A percentile compares a stretch with the other conserved stretches of the same genome.
These are phyloP conservation scores for Pezicula radicicola DNA, from an alignment of 2,329 filamentous ascomycete species.

Conservation along the genomic window DNA sequence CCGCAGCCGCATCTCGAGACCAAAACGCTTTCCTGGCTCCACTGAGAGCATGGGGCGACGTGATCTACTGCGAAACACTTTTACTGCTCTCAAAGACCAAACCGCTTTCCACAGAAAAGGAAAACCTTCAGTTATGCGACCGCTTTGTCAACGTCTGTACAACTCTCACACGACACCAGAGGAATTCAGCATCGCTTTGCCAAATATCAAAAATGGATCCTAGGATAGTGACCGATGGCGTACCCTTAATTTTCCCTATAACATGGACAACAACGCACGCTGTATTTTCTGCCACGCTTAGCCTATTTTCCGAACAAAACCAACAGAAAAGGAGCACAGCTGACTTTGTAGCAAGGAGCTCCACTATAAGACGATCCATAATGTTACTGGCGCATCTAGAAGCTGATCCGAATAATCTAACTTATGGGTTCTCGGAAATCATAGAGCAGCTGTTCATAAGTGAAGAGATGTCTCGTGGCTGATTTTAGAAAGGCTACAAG, in stretches of 20 bases:
- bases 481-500: too few relatives aligned
- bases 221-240: too few relatives aligned
- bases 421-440: neutral
- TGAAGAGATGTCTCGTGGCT: too few relatives aligned
- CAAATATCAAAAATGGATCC: neutral
- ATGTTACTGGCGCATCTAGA: neutral
- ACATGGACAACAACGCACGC: neutral
- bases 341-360: too few relatives aligned
- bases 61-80: neutral
- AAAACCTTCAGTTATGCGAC: neutral
- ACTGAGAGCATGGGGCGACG: neutral
- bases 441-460: neutral
- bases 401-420: neutral
- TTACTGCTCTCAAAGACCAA: neutral
- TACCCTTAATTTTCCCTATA: neutral
- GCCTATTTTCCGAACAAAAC: neutral
- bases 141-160: neutral
- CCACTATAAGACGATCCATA: neutral
- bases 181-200: neutral
- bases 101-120: neutral
- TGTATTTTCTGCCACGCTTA: neutral
- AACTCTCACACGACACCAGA: neutral
- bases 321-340: too few relatives aligned
- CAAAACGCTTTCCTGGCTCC: neutral
- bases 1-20: neutral